Conservation (phyloP, 2,329 filamentous ascomycete genomes). For the Chaetomium olivaceum region DNA sequence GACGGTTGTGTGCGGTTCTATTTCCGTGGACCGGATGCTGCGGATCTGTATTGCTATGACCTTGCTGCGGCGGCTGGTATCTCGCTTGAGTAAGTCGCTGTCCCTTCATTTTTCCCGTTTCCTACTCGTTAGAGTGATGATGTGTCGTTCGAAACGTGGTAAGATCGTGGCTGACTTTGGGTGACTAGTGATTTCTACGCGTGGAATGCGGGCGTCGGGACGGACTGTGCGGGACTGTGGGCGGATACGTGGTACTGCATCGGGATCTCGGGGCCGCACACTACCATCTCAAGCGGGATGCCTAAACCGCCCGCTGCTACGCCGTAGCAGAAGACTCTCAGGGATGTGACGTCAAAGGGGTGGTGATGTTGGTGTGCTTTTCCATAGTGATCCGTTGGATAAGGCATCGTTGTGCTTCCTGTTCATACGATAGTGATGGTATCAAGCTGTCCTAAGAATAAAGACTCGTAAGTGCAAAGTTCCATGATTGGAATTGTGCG, state of each 20-base stretch:
- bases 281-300: slow-evolving; percentile 7
- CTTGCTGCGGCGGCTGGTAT: neutral
- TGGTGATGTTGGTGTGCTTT: neutral
- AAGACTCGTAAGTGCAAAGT: too few species aligned
- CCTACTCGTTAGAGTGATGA: too few species aligned
- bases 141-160: too few species aligned
- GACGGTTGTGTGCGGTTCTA: slow-evolving; percentile 17
- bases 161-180: neutral
- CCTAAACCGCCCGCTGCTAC: neutral
- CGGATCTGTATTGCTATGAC: slow-evolving; percentile 3
- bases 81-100: neutral
- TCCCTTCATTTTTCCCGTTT: too few species aligned
- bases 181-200: neutral
- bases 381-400: neutral
- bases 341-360: neutral
- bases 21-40: neutral
- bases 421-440: too few species aligned
- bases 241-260: slow-evolving; percentile 12
- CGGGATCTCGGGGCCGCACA: slow-evolving; percentile 6
- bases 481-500: too few species aligned
- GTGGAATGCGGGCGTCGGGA: neutral
- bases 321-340: neutral
- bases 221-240: slow-evolving; percentile 2
- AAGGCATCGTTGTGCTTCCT: too few species aligned
- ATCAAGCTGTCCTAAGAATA: too few species aligned